phyloP scores from a whole-genome alignment of 768 basidiomycete species.

The Cystofilobasidium bisporidii region DNA sequence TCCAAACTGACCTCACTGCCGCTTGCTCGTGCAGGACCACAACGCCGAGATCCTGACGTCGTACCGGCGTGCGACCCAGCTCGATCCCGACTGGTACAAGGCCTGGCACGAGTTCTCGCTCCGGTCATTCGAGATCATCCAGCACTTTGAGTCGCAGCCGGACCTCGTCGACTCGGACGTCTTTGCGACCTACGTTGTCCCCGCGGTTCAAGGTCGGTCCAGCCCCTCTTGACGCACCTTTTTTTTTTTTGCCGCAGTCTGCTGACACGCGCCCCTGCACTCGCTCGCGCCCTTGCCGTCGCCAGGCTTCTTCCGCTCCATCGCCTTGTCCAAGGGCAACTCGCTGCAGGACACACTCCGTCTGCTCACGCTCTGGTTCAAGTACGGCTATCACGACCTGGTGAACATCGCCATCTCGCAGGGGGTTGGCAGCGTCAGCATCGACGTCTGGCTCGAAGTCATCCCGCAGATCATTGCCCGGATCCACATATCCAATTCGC shows the following conservation, averaged over 20 bases:
- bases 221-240: too few relatives aligned
- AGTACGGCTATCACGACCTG: conserved; percentile 79
- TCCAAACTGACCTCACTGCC: conserved; percentile 13
- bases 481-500: conserved; percentile 83
- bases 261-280: background rate
- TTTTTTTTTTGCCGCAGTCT: too few relatives aligned
- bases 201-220: conserved; percentile 78
- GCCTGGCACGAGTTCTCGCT: conserved; percentile 99
- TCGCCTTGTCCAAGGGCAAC: conserved; percentile 76
- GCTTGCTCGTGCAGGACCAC: conserved; percentile 49
- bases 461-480: conserved; percentile 98
- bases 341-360: conserved; percentile 90
- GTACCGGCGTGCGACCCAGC: conserved; percentile 77
- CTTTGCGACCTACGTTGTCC: conserved; percentile 73
- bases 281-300: background rate
- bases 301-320: conserved; percentile 74
- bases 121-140: conserved; percentile 88
- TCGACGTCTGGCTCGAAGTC: conserved; percentile 98
- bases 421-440: conserved; percentile 78
- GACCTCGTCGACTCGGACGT: conserved; percentile 51
- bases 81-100: conserved; percentile 95
- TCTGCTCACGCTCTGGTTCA: conserved; percentile 93
- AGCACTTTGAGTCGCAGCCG: conserved; percentile 59
- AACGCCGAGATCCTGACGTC: conserved; percentile 72
- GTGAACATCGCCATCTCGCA: conserved; percentile 79